A percentile compares a stretch with the other conserved stretches of the same genome.
phyloP scores from a whole-genome alignment of 495 filamentous ascomycete genomes.

The Neurospora hispaniola region DNA sequence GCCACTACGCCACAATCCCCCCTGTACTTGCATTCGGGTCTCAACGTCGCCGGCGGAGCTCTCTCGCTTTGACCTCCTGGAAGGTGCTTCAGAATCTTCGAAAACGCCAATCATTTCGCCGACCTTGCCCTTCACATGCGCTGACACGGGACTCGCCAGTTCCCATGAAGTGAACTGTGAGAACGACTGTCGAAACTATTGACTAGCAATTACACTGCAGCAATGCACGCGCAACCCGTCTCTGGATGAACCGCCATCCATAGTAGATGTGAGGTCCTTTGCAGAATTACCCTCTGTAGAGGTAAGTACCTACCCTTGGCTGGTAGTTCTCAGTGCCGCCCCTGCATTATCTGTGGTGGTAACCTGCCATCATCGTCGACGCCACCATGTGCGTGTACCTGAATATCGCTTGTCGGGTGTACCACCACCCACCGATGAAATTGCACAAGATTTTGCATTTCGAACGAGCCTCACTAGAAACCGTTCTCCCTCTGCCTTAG shows the following conservation, averaged over 20 bases:
- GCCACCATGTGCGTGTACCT: slow-evolving; percentile 13
- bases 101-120: slow-evolving; percentile 16
- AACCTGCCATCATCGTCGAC: slow-evolving; percentile 1
- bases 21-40: background rate
- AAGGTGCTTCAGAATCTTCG: slow-evolving; percentile 26
- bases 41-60: slow-evolving; percentile 1
- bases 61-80: slow-evolving; percentile 24
- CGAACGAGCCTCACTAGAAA: background rate
- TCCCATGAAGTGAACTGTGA: background rate
- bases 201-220: background rate
- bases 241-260: background rate
- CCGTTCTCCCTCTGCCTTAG: background rate
- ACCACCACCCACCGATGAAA: background rate
- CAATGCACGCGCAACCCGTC: background rate
- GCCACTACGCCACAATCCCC: background rate
- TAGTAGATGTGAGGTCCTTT: background rate
- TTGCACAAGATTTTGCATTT: background rate
- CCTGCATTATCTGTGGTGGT: slow-evolving; percentile 15
- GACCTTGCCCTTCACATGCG: background rate
- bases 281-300: background rate
- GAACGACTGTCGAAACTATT: background rate
- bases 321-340: slow-evolving; percentile 10
- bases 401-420: slow-evolving; percentile 9
- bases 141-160: background rate
- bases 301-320: background rate